Evolutionary conservation across 306 rosid genomes (phyloP).

Genomic region (Quercus alba): DNA sequence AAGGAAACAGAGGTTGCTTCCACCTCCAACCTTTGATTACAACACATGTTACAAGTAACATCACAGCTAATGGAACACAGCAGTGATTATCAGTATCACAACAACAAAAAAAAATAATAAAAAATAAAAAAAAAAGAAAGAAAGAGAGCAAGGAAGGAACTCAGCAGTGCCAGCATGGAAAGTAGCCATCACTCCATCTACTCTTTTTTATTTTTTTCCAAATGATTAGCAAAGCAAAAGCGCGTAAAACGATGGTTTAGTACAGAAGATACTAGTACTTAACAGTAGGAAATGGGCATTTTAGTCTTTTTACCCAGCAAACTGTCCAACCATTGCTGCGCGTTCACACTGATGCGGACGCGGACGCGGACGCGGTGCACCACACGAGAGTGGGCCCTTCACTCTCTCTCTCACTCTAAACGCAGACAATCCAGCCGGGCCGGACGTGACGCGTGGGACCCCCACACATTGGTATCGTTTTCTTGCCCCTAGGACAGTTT

Average conservation of each 20-base stretch:
- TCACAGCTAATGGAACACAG: too few relatives aligned
- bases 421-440: conserved; percentile 42
- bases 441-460: conserved; percentile 48
- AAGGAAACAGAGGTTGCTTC: too few relatives aligned
- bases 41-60: too few relatives aligned
- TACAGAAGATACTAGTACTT: too few relatives aligned
- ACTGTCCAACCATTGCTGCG: not conserved
- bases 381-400: conserved; percentile 28
- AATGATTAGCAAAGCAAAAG: not conserved
- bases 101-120: too few relatives aligned
- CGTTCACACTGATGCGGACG: conserved; percentile 21
- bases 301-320: not conserved
- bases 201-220: not conserved
- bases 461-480: conserved; percentile 28
- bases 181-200: not conserved
- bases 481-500: conserved; percentile 21
- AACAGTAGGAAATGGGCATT: not conserved
- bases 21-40: too few relatives aligned
- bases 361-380: conserved; percentile 45
- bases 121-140: too few relatives aligned
- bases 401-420: not conserved
- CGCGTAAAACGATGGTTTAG: conserved; percentile 9
- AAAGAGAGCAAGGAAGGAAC: not conserved
- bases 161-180: not conserved
- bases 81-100: too few relatives aligned